Evolutionary conservation across 78 protist species (phyloP).

Genomic region (Blattamonas nauphoetae): DNA sequence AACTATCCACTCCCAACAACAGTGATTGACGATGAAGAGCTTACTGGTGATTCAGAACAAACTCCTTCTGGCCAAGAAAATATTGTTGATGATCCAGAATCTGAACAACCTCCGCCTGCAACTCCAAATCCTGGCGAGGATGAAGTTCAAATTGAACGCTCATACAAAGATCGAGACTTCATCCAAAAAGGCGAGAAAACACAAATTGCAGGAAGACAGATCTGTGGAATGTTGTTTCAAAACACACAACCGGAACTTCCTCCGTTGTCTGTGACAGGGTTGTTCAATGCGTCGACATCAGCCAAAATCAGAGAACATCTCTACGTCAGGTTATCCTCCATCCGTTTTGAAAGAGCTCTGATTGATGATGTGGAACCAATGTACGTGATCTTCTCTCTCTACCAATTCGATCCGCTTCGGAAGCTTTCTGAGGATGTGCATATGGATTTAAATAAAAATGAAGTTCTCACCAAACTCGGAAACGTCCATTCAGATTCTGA

Average conservation of each 20-base stretch:
- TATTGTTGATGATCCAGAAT: too few species aligned
- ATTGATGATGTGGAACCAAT: not conserved
- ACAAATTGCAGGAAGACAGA: not conserved
- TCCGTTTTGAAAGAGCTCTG: not conserved
- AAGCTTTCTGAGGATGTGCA: not conserved
- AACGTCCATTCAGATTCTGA: too few species aligned
- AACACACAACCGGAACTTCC: not conserved
- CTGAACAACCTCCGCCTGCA: too few species aligned
- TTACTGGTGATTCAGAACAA: too few species aligned
- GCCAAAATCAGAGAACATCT: not conserved
- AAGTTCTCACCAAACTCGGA: too few species aligned
- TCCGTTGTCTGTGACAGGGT: not conserved
- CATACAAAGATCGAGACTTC: too few species aligned
- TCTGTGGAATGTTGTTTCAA: not conserved
- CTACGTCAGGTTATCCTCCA: not conserved
- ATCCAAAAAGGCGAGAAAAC: too few species aligned
- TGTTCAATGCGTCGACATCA: not conserved
- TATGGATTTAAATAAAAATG: slow-evolving; percentile 1
- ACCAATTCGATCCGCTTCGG: not conserved
- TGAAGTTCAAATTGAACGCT: too few species aligned
- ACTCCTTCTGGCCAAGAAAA: too few species aligned
- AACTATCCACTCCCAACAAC: too few species aligned
- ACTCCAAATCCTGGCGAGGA: too few species aligned
- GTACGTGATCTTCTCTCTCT: not conserved
- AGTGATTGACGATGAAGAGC: too few species aligned